Conservation (phyloP, 768 basidiomycete species). For the Phlebiopsis flavidoalba region DNA sequence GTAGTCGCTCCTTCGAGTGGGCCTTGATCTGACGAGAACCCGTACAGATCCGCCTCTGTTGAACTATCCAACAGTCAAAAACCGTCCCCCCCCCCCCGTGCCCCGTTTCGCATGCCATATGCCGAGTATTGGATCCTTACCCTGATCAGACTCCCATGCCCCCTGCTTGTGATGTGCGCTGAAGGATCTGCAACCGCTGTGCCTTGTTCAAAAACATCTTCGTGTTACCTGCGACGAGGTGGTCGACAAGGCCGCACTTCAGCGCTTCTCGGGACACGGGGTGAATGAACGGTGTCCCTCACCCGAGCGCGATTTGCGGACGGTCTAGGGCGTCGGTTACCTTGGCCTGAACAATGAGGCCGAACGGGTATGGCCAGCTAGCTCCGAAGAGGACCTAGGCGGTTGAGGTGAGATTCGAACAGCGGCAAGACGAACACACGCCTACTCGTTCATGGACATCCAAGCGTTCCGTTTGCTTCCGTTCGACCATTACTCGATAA, state of each 20-base stretch:
- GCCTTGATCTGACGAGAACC: constrained; percentile 44
- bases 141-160: constrained; percentile 74
- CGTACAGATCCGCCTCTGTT: constrained; percentile 52
- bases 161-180: constrained; percentile 48
- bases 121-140: constrained; percentile 26
- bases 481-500: constrained; percentile 84
- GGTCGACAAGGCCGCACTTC: constrained; percentile 62
- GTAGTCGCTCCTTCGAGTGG: constrained; percentile 29
- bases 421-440: neutral
- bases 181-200: constrained; percentile 48
- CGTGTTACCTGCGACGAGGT: constrained; percentile 57
- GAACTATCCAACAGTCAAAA: constrained; percentile 5
- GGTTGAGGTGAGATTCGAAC: neutral
- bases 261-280: constrained; percentile 66
- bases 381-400: constrained; percentile 79
- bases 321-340: constrained; percentile 49
- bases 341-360: constrained; percentile 59
- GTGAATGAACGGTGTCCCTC: constrained; percentile 80
- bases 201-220: constrained; percentile 60
- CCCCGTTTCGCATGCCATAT: neutral
- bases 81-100: neutral
- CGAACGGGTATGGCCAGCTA: constrained; percentile 68
- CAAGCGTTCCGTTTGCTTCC: constrained; percentile 74
- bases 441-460: constrained; percentile 90
- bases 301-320: constrained; percentile 75